Evolutionary conservation across 352 stramenopile genomes (phyloP), one percentile per base, ranked within the genome.

Genomic region (Pythium aphanidermatum): DNA sequence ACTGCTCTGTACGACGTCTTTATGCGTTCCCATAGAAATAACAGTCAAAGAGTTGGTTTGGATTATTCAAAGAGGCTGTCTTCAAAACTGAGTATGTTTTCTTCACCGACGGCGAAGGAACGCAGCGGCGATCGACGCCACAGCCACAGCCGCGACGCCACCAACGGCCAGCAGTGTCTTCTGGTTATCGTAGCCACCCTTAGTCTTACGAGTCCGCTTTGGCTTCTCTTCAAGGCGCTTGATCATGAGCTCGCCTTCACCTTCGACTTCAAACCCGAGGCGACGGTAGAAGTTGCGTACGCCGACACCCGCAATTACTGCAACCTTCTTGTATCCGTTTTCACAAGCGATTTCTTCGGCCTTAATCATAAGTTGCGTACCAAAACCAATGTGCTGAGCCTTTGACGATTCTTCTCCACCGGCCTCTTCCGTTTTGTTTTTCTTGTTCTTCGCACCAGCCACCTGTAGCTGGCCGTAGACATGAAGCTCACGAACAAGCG

Each of bases 221-320:
- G 37, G 29, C 26, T 34, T 23, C 16, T 9, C 17, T 11, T 37
- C 25, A 0, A 95, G 50, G 40, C 87, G 64, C 52, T 95, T 95
- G 54, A 93, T 88, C 77, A 95, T 91, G 24, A 90, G 54, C 40
- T 92, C 83, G 2, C 81, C 83, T 5, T 92, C 74, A 16, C 76
- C 77, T 63, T 93, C 79, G 16, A 95, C 69, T 50, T 91, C 79
- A 55, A 92, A 96, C 5, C 86, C 86, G 32, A 95, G 59, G 11
- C 75, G 71, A n/a, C 84, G 68, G 54, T 96, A 96, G 47, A 96
- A 96, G 51, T 94, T 92, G 23, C 87, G 78, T 33, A 95, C 83
- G 31, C 87, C 87, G n/a, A 96, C 81, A 33, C 87, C 87, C 8
- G 81, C 79, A 44, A 96, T 96, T 25, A 96, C 85, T 12, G 80